Evolutionary conservation across 305 asterid species (phyloP), one percentile per base, ranked within the genome.

Genomic region (Fraxinus angustifolia): DNA sequence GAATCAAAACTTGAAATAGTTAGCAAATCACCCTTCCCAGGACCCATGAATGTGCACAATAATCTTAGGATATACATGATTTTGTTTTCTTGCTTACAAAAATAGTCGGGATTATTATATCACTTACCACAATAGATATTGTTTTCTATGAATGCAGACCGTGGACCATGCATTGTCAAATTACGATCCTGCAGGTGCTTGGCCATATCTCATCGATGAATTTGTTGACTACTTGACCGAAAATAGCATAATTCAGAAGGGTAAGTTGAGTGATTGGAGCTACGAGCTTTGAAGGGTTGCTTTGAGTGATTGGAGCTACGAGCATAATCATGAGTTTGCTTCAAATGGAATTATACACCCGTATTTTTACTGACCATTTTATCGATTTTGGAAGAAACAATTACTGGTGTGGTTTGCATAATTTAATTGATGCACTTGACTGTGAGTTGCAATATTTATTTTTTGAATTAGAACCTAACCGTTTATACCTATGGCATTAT

Each of bases 161-260:
- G 95, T 94, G 78, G 98, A 94, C 84, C 95, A 95, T 73, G 87
- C 90, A 23, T 85, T 96, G 50, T 88, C 99, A 45, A 94, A 93
- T 88, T 94, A 96, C 80, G 99, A 96, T 77, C 93, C 97, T 8
- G 95, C 93, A 35, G 98, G 99, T 78, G 99, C 99, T 45, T 96
- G 99, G 99, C 99, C 99, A 4, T 96, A 96, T 83, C 95, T 96
- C 83, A 93, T 94, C 38, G 99, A 96, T 76, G 99, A 96, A 86
- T 94, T 96, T 85, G 99, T 93, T 10, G 99, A 96, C 81, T 94
- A 93, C 88, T 86, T 96, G 88, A 86, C 83, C 26, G 97, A 94
- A 84, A 89, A 90, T 81, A 92, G 90, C 79, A 56, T 93, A 76
- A 87, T 91, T 56, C 93, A 91, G 83, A 91, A 90, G 87, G 94